Evolutionary conservation across 345 rosid genomes (phyloP).

Genomic region (Cardamine occulta): DNA sequence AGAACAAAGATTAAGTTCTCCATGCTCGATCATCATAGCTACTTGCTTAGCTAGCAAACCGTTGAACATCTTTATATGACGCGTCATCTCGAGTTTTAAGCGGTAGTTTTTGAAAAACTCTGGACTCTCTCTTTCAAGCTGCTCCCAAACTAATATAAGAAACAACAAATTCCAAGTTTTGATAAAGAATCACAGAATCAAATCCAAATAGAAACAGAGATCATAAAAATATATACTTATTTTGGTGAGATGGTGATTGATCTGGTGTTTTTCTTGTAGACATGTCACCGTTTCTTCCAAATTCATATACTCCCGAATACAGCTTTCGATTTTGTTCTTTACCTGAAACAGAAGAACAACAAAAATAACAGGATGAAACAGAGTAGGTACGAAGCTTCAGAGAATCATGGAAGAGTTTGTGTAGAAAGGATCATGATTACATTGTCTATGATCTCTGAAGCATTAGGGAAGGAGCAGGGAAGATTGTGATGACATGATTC

Average conservation of each 20-base stretch:
- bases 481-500: not conserved
- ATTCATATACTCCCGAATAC: constrained; percentile 11
- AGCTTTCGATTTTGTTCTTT: not conserved
- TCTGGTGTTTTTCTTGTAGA: not conserved
- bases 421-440: constrained; percentile 16
- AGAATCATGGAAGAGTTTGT: not conserved
- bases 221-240: not conserved
- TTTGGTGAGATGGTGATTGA: not conserved
- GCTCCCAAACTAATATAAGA: constrained; percentile 33
- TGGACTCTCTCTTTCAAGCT: constrained; percentile 13
- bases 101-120: not conserved
- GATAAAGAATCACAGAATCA: not conserved
- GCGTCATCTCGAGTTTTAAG: not conserved
- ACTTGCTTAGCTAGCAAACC: not conserved
- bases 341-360: constrained; percentile 20
- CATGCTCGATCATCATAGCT: not conserved
- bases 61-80: not conserved
- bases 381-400: not conserved
- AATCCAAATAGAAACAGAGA: not conserved
- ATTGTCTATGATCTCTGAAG: not conserved
- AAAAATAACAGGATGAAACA: constrained; percentile 1
- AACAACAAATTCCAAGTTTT: not conserved
- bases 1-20: not conserved
- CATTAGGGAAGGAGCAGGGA: not conserved
- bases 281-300: not conserved